Conservation (phyloP, 148 eudicot genomes). For the Salicornia ramosissima region DNA sequence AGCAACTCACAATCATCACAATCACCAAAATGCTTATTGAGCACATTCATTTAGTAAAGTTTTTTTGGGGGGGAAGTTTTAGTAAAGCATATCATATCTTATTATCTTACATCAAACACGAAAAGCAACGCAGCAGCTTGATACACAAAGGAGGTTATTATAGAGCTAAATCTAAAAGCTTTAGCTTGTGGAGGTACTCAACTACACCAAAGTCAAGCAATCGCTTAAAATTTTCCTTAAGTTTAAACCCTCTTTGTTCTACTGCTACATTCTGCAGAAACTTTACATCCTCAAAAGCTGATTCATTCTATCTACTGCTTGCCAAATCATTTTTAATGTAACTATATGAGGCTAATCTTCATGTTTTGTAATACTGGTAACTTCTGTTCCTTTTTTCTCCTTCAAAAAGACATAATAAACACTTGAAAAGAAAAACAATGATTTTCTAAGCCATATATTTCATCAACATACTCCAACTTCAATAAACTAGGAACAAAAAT, state of each 20-base stretch:
- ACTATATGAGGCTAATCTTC: not conserved
- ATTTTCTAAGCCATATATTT: not conserved
- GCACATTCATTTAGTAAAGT: not conserved
- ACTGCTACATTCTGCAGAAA: not conserved
- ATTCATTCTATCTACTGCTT: not conserved
- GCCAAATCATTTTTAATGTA: not conserved
- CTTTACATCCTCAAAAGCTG: not conserved
- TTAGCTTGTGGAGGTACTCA: not conserved
- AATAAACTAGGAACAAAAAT: not conserved
- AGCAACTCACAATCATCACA: not conserved
- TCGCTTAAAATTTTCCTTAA: not conserved
- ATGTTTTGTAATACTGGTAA: not conserved
- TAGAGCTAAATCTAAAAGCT: not conserved
- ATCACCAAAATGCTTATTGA: constrained; percentile 4
- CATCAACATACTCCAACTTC: constrained; percentile 3
- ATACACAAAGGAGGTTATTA: not conserved
- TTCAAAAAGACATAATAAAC: not conserved
- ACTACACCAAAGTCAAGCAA: not conserved
- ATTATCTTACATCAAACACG: not conserved
- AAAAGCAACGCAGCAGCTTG: not conserved
- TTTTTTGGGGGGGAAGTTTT: too few species aligned
- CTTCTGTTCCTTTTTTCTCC: not conserved
- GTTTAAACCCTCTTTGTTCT: not conserved
- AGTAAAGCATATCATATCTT: not conserved
- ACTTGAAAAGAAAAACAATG: not conserved